Evolutionary conservation across 306 rosid species (phyloP), one percentile per base, ranked within the genome.

Genomic region (Sphenostylis stenocarpa): DNA sequence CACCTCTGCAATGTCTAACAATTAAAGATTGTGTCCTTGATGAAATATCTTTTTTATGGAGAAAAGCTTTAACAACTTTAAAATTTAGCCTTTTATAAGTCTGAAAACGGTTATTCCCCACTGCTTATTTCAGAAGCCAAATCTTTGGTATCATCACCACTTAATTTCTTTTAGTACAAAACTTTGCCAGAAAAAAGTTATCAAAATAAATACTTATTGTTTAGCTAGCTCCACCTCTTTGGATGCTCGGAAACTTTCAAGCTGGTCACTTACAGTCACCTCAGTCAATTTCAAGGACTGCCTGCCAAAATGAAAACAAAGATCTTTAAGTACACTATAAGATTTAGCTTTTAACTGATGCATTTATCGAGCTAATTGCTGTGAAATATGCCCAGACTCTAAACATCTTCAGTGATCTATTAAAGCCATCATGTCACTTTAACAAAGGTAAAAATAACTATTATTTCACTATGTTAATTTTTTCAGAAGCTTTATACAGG

Each of bases 181-280:
- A 63, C 53, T 43, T 43, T 72, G n/a, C 47, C 61, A 44, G 6
- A 2, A 21, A 76, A 75, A 58, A 1, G 36, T 14, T 8, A 70
- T 70, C 78, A 21, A 76, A 70, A 67, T 66, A 19, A 36, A 58
- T 31, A 51, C 77, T 34, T 14, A 52, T 44, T 36, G 72, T 29
- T 73, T 81, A 45, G 63, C 64, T 77, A 39, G 78, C 61, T 56
- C 34, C 72, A 96, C 99, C 97, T 96, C 96, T 87, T 96, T 96
- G 73, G 96, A 86, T 74, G 99, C 97, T 81, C 99, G 88, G 55
- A 96, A 96, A 44, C 88, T 84, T 81, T 96, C 99, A 81, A 96
- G 88, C 82, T 91, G 87, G 88, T 96, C 98, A 77, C 99, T 90
- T 77, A 81, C 97, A 24, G 94, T 89, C 82, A 96, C 96, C 86